phyloP scores from a whole-genome alignment of 2,329 filamentous ascomycete species.

The Coniochaeta pulveracea region DNA sequence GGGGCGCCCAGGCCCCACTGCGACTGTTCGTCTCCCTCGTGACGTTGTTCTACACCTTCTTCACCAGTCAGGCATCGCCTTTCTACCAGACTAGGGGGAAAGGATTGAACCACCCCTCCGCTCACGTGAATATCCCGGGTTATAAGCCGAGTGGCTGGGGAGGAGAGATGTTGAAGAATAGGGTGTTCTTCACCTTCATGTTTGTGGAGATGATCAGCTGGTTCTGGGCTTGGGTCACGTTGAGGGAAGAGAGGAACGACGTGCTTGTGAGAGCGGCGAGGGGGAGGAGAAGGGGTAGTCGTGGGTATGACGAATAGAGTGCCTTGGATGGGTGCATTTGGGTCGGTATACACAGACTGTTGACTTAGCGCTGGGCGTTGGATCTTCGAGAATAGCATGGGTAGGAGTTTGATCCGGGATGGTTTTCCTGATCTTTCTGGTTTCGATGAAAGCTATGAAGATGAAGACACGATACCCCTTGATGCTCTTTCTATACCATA shows the following conservation, averaged over 20 bases:
- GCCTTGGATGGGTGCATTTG: too few species aligned
- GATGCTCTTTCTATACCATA: too few species aligned
- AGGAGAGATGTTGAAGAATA: constrained; percentile 66
- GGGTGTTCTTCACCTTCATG: constrained; percentile 72
- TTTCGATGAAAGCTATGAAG: too few species aligned
- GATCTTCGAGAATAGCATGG: too few species aligned
- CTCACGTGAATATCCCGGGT: constrained; percentile 19
- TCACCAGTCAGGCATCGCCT: constrained; percentile 42
- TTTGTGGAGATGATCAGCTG: constrained; percentile 76
- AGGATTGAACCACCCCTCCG: constrained; percentile 20
- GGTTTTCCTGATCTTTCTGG: too few species aligned
- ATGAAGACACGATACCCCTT: too few species aligned
- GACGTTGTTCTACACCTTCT: constrained; percentile 53
- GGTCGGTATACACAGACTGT: too few species aligned
- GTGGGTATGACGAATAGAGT: background rate
- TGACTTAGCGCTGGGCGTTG: too few species aligned
- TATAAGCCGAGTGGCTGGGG: constrained; percentile 33
- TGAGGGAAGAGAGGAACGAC: constrained; percentile 51
- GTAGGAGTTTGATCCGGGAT: too few species aligned
- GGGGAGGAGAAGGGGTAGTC: constrained; percentile 10
- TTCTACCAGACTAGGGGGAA: constrained; percentile 26
- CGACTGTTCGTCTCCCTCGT: constrained; percentile 52
- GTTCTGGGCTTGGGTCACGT: constrained; percentile 73
- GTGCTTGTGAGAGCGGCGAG: constrained; percentile 27
- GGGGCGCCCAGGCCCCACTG: constrained; percentile 56